These are phyloP conservation scores for Pythium myriotylum DNA, from an alignment of 352 stramenopile species.

Conservation along the genomic window DNA sequence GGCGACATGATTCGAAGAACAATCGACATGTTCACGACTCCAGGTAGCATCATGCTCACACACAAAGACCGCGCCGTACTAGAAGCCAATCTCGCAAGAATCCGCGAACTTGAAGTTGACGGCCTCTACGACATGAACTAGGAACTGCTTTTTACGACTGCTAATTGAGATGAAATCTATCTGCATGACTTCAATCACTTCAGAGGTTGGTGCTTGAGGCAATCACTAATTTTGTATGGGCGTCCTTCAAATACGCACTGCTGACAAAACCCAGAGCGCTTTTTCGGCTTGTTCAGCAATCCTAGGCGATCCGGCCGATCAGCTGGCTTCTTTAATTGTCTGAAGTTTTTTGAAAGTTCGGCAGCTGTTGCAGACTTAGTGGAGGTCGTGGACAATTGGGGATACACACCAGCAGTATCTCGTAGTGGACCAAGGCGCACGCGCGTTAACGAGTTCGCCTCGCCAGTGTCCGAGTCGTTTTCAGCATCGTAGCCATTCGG, in stretches of 20 bases:
- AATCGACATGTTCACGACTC: constrained; percentile 95
- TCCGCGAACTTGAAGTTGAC: constrained; percentile 85
- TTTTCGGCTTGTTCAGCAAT: constrained; percentile 32
- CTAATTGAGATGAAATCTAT: background rate
- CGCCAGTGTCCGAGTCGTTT: background rate
- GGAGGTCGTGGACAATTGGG: too few species aligned
- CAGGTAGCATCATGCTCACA: constrained; percentile 94
- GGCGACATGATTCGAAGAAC: constrained; percentile 90
- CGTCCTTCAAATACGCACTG: constrained; percentile 58
- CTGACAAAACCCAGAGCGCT: constrained; percentile 60
- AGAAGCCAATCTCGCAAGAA: constrained; percentile 84
- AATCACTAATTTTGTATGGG: constrained; percentile 66
- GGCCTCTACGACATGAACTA: constrained; percentile 77
- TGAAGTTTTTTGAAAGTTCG: too few species aligned
- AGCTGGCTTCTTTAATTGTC: background rate
- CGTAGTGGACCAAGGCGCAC: too few species aligned
- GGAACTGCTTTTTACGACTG: constrained; percentile 1
- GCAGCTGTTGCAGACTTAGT: too few species aligned
- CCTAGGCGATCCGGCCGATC: constrained; percentile 26
- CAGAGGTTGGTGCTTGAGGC: constrained; percentile 61
- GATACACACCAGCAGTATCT: too few species aligned
- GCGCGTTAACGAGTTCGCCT: too few species aligned
- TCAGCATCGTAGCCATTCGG: constrained; percentile 20
- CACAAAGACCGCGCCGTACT: constrained; percentile 89
- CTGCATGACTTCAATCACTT: constrained; percentile 6